These are phyloP conservation scores for Podospora comata DNA, from an alignment of 495 filamentous ascomycete species.

Conservation along the genomic window DNA sequence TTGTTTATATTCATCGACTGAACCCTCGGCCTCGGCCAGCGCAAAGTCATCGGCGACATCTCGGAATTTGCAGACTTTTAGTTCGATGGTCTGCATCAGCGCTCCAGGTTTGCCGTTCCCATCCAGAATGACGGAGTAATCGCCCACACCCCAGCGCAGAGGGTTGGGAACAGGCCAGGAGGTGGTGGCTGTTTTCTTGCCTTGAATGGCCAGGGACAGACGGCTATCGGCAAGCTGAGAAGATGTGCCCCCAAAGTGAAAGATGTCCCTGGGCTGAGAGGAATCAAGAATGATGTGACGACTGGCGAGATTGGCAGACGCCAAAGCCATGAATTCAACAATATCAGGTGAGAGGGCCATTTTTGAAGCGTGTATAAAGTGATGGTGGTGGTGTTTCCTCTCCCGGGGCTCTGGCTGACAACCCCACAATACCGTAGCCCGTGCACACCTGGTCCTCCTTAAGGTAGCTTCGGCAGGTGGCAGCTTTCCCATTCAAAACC, in stretches of 20 bases:
- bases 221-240: constrained; percentile 17
- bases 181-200: constrained; percentile 35
- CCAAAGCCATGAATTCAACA: constrained; percentile 29
- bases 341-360: constrained; percentile 41
- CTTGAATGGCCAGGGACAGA: constrained; percentile 26
- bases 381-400: no score
- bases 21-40: constrained; percentile 34
- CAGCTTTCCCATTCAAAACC: background rate
- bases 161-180: constrained; percentile 35
- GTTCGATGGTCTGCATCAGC: constrained; percentile 30
- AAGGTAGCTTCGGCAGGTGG: background rate
- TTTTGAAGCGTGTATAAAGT: background rate
- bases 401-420: background rate
- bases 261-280: constrained; percentile 31
- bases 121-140: constrained; percentile 35
- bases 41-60: constrained; percentile 36
- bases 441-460: background rate
- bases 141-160: constrained; percentile 32
- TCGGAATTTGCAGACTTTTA: constrained; percentile 30
- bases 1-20: constrained; percentile 28
- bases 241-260: constrained; percentile 28
- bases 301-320: constrained; percentile 24
- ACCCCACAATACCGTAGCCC: background rate
- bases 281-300: constrained; percentile 15
- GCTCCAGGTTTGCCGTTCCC: constrained; percentile 27